Conservation (phyloP, 179 eudicot species). For the Beta corolliflora region DNA sequence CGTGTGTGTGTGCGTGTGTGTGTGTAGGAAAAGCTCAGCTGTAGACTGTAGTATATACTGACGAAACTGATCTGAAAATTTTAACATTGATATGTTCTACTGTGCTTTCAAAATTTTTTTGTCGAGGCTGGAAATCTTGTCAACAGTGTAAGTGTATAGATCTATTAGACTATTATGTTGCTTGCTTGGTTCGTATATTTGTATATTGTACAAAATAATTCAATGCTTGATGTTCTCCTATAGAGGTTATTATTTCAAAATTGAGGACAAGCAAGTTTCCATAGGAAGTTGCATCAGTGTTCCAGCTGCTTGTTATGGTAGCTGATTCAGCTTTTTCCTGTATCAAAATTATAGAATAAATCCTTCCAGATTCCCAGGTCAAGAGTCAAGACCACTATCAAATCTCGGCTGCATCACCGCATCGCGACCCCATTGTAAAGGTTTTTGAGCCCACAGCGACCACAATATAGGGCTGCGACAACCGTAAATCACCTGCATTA, state of each 20-base stretch:
- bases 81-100: background rate
- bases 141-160: background rate
- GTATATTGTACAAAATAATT: background rate
- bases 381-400: background rate
- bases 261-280: background rate
- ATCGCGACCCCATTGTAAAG: too few relatives aligned
- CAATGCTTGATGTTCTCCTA: background rate
- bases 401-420: too few relatives aligned
- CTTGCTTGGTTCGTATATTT: background rate
- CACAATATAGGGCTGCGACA: too few relatives aligned
- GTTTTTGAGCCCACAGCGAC: too few relatives aligned
- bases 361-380: background rate
- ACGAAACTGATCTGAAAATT: background rate
- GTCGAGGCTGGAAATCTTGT: background rate
- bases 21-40: too few relatives aligned
- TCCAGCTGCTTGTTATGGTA: background rate
- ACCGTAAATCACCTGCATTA: too few relatives aligned
- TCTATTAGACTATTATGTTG: background rate
- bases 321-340: background rate
- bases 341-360: background rate
- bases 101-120: background rate
- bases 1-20: too few relatives aligned
- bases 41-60: too few relatives aligned
- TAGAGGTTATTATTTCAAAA: background rate
- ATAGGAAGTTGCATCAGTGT: background rate